Percentiles rank a stretch among this genome's conserved stretches.
phyloP scores from a whole-genome alignment of 768 basidiomycete species.

The Boletus insuetus region DNA sequence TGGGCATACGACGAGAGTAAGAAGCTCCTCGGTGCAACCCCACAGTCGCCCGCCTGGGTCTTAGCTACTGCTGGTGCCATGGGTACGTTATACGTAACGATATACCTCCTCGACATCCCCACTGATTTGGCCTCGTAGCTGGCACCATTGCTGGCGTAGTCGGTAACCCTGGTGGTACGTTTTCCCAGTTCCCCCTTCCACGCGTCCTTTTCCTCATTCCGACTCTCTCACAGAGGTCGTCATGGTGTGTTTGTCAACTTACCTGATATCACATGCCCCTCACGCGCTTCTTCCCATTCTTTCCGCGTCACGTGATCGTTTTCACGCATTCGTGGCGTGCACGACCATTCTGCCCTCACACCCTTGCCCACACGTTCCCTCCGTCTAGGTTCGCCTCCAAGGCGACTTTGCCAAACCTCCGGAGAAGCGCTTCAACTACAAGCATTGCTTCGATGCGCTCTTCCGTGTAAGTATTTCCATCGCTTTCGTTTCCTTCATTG shows the following conservation, averaged over 20 bases:
- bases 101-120: neutral
- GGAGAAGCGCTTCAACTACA: constrained; percentile 88
- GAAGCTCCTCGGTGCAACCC: constrained; percentile 68
- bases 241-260: constrained; percentile 44
- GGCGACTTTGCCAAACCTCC: constrained; percentile 88
- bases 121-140: constrained; percentile 41
- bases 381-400: constrained; percentile 67
- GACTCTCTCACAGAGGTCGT: constrained; percentile 55
- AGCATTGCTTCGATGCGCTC: constrained; percentile 84
- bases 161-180: constrained; percentile 83
- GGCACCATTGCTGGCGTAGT: constrained; percentile 83
- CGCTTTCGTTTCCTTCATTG: neutral
- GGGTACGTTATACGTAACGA: constrained; percentile 49
- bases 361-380: neutral
- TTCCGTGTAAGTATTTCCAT: constrained; percentile 62
- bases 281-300: neutral
- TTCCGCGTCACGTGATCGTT: constrained; percentile 17
- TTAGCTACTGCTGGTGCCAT: constrained; percentile 80
- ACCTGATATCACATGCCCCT: constrained; percentile 15
- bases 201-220: neutral
- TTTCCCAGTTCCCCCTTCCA: constrained; percentile 10
- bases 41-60: constrained; percentile 74
- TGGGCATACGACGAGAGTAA: constrained; percentile 93
- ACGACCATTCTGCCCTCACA: neutral
- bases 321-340: neutral